A percentile compares a stretch with the other conserved stretches of the same genome.
These are phyloP conservation scores for Septoria linicola DNA, from an alignment of 2,329 filamentous ascomycete species.

Conservation along the genomic window DNA sequence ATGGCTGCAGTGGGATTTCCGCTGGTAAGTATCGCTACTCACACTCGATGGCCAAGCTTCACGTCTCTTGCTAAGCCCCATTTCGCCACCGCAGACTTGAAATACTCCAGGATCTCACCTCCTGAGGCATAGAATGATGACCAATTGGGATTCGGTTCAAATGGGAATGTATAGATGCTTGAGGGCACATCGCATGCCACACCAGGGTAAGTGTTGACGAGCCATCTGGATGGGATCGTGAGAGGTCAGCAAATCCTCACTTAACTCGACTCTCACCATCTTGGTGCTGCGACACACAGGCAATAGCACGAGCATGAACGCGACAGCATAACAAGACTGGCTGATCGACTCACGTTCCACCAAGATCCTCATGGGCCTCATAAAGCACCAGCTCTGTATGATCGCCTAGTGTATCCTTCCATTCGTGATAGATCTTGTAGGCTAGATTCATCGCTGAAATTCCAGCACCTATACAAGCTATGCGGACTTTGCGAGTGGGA, in stretches of 20 bases:
- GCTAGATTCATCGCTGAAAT: slow-evolving; percentile 43
- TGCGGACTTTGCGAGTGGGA: slow-evolving; percentile 31
- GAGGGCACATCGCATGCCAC: slow-evolving; percentile 44
- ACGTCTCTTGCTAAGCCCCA: slow-evolving; percentile 43
- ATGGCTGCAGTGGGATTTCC: too few relatives aligned
- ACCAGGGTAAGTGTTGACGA: slow-evolving; percentile 46
- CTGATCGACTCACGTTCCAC: slow-evolving; percentile 39
- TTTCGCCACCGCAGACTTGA: slow-evolving; percentile 42
- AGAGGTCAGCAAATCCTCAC: not conserved
- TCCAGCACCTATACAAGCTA: slow-evolving; percentile 38
- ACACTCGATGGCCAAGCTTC: slow-evolving; percentile 41
- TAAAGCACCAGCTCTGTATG: slow-evolving; percentile 44
- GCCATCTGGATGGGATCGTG: slow-evolving; percentile 1
- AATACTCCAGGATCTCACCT: slow-evolving; percentile 45
- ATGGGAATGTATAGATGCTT: slow-evolving; percentile 44
- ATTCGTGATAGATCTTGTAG: slow-evolving; percentile 43
- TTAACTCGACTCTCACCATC: too few relatives aligned
- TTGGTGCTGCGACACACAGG: too few relatives aligned
- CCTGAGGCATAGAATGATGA: slow-evolving; percentile 44
- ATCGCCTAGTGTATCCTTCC: slow-evolving; percentile 33
- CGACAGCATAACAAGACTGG: too few relatives aligned
- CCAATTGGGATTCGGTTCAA: slow-evolving; percentile 47
- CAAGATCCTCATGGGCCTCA: slow-evolving; percentile 43
- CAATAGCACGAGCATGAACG: too few relatives aligned
- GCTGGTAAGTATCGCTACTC: too few relatives aligned